Evolutionary conservation across 768 basidiomycete genomes (phyloP), one percentile per base, ranked within the genome.

Genomic region (Clavaria fumosa): DNA sequence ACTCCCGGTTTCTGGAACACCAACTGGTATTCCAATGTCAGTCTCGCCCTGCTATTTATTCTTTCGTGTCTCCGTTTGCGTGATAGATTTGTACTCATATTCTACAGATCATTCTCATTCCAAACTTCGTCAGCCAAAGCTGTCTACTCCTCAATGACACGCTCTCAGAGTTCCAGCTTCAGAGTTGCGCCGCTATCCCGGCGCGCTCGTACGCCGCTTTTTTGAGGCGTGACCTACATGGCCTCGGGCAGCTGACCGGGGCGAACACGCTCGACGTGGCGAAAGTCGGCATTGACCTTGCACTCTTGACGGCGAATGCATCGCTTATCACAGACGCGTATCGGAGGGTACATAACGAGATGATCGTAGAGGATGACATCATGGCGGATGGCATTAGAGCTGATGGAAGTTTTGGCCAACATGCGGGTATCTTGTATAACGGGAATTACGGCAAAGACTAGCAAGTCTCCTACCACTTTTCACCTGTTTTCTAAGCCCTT

Each of bases 231-330:
- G 53, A 46, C 30, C 52, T 70, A 21, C 60, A 64, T 45, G 62
- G 64, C 19, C 49, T 67, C 1, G 64, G 68, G 11, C 63, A 57
- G 27, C 50, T 77, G 17, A 70, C 72, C 21, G 78, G 78, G 9
- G 77, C 78, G 4, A 79, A 81, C 46, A 61, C 66, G 1, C 55
- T 79, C 34, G 76, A 81, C 49, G 64, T 80, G 24, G 72, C 74
- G 14, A 69, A 66, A 45, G 67, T 77, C 34, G 71, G 72, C 9
- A 69, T 76, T 9, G 70, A 75, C 49, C 58, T 48, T 50, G 68
- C 45, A 26, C 61, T 59, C 39, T 56, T 64, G 39, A 58, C 54
- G 28, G 43, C 37, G 34, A 71, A 76, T 45, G 46, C 45, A 12
- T 58, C 66, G 3, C 50, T 72, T 9, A 47, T 78, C 23, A 53